phyloP scores from a whole-genome alignment of 371 early-diverging fungal genomes.

The Mortierella sp. region DNA sequence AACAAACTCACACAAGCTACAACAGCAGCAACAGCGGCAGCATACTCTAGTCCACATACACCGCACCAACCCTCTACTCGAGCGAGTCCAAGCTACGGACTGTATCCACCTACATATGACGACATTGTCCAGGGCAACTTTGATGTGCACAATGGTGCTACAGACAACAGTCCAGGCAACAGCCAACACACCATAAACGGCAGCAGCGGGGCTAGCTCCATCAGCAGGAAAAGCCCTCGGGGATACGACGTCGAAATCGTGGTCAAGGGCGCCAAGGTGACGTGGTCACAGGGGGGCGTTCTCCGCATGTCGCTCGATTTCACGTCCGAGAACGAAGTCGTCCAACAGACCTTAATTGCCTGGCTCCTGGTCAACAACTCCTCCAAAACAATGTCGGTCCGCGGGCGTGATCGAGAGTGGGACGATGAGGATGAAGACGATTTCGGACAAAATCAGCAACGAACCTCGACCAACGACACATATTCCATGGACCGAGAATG shows the following conservation, averaged over 20 bases:
- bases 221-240: conserved; percentile 7
- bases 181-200: background rate
- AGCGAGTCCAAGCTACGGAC: conserved; percentile 20
- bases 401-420: conserved; percentile 27
- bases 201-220: background rate
- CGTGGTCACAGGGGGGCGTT: conserved; percentile 63
- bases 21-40: background rate
- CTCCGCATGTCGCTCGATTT: conserved; percentile 61
- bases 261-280: conserved; percentile 62
- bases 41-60: background rate
- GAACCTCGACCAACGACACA: conserved; percentile 1
- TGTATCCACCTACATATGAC: conserved; percentile 44
- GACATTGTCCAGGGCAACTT: conserved; percentile 17
- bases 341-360: conserved; percentile 63
- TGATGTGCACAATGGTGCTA: background rate
- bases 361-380: conserved; percentile 60
- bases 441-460: conserved; percentile 22
- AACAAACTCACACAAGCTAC: background rate
- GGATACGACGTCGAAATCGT: conserved; percentile 61
- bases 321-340: conserved; percentile 53
- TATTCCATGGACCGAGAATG: conserved; percentile 26
- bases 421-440: conserved; percentile 21
- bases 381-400: conserved; percentile 18
- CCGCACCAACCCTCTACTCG: background rate
- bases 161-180: conserved; percentile 10